These are phyloP conservation scores for Ascochyta viciae-villosae DNA, from an alignment of 2,329 filamentous ascomycete genomes.

Conservation along the genomic window DNA sequence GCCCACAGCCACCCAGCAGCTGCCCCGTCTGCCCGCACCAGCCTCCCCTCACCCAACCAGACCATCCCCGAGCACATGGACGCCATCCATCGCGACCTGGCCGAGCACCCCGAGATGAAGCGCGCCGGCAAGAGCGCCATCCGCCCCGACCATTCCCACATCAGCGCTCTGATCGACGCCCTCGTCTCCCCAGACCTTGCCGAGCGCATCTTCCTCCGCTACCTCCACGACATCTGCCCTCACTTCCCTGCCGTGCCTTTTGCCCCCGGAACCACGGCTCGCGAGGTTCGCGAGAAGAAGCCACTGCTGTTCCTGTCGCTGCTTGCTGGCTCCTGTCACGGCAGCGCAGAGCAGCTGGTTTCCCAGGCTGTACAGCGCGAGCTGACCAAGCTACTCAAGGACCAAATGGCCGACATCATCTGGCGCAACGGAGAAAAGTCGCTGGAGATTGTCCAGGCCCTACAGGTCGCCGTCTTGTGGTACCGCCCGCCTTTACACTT, in stretches of 20 bases:
- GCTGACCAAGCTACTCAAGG: conserved; percentile 74
- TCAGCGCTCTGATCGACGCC: conserved; percentile 49
- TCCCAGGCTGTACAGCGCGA: conserved; percentile 64
- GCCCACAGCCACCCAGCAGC: conserved; percentile 39
- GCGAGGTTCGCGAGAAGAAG: conserved; percentile 63
- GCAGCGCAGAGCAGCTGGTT: conserved; percentile 52
- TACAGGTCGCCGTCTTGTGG: conserved; percentile 80
- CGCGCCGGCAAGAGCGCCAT: conserved; percentile 37
- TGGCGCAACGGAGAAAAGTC: conserved; percentile 80
- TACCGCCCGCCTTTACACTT: conserved; percentile 84
- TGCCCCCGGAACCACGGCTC: conserved; percentile 60
- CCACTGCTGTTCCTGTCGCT: conserved; percentile 67
- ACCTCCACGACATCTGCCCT: conserved; percentile 60
- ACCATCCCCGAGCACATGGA: conserved; percentile 50
- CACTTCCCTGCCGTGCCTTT: conserved; percentile 67
- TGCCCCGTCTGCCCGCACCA: neutral
- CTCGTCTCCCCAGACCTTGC: conserved; percentile 62
- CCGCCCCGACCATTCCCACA: conserved; percentile 47
- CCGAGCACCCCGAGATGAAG: conserved; percentile 46
- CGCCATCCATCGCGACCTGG: conserved; percentile 45
- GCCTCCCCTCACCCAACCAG: conserved; percentile 22
- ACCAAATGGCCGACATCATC: conserved; percentile 75
- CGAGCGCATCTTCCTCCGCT: conserved; percentile 64
- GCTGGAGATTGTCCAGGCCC: conserved; percentile 80
- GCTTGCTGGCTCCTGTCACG: conserved; percentile 60